These are phyloP conservation scores for Colletotrichum musae DNA, from an alignment of 2,329 filamentous ascomycete species.

Conservation along the genomic window DNA sequence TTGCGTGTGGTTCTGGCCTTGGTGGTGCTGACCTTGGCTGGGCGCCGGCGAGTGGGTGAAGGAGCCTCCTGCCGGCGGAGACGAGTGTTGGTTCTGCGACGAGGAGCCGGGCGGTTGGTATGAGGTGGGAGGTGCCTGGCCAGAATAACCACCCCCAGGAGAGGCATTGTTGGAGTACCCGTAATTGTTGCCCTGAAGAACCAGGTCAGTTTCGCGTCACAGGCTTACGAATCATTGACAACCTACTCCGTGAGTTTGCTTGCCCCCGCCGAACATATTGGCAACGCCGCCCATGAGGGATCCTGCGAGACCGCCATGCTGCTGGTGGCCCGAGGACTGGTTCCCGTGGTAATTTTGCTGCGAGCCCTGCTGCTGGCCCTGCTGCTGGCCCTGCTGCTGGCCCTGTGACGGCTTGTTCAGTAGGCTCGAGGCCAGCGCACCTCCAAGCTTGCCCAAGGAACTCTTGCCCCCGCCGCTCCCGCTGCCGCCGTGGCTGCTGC, in stretches of 20 bases:
- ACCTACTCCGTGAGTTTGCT: slow-evolving; percentile 58
- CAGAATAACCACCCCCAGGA: slow-evolving; percentile 69
- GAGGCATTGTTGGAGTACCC: slow-evolving; percentile 69
- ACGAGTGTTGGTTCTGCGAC: slow-evolving; percentile 45
- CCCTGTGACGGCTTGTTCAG: slow-evolving; percentile 67
- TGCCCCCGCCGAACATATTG: slow-evolving; percentile 66
- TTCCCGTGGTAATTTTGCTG: slow-evolving; percentile 65
- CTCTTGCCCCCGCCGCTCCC: slow-evolving; percentile 54
- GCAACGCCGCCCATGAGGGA: slow-evolving; percentile 69
- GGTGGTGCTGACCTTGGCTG: slow-evolving; percentile 39
- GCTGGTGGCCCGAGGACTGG: slow-evolving; percentile 53
- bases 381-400: slow-evolving; percentile 64
- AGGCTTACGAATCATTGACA: background rate
- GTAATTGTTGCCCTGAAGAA: slow-evolving; percentile 67
- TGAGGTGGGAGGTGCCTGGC: slow-evolving; percentile 73
- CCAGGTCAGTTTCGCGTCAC: slow-evolving; percentile 40
- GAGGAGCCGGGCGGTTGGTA: slow-evolving; percentile 62
- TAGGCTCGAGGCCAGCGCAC: slow-evolving; percentile 69
- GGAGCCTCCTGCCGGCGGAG: slow-evolving; percentile 48
- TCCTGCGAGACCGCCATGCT: slow-evolving; percentile 65
- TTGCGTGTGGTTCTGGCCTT: slow-evolving; percentile 36
- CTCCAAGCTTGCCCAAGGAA: slow-evolving; percentile 68
- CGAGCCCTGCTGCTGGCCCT: slow-evolving; percentile 56
- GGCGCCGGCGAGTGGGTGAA: slow-evolving; percentile 49
- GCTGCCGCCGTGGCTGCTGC: slow-evolving; percentile 46